Conservation (phyloP, 805 yeast genomes). For the Suhomyces faveliae region DNA sequence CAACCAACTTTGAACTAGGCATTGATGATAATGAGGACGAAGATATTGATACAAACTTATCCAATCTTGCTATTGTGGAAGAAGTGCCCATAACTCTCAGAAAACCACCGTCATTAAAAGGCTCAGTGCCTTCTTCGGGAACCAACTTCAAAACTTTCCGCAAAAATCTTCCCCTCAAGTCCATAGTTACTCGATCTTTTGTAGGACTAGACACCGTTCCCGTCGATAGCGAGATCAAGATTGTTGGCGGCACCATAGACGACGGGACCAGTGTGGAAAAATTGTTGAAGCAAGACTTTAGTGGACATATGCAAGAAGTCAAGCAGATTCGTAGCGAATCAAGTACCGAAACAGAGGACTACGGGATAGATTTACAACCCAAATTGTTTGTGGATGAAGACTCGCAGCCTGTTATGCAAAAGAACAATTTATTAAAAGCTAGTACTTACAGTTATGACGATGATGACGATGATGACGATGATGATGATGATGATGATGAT, state of each 20-base stretch:
- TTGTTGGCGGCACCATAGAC: neutral
- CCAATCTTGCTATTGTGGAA: conserved; percentile 37
- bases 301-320: conserved; percentile 13
- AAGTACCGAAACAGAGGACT: conserved; percentile 4
- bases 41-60: conserved; percentile 24
- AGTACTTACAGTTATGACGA: conserved; percentile 1
- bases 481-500: conserved; percentile 31
- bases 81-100: conserved; percentile 19
- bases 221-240: conserved; percentile 10
- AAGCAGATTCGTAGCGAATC: conserved; percentile 8
- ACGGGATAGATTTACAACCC: neutral
- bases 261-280: conserved; percentile 5
- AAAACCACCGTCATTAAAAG: conserved; percentile 5
- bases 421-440: neutral
- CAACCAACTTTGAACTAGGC: conserved; percentile 26
- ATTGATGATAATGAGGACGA: conserved; percentile 18
- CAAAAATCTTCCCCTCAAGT: conserved; percentile 19
- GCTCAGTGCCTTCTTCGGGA: conserved; percentile 13
- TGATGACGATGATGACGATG: conserved; percentile 20
- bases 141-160: conserved; percentile 41
- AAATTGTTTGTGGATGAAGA: conserved; percentile 5
- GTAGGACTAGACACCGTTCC: conserved; percentile 20
- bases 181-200: conserved; percentile 29
- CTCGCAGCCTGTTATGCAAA: neutral
- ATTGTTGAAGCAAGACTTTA: conserved; percentile 10